Evolutionary conservation across 108 stramenopile genomes (phyloP), one percentile per base, ranked within the genome.

Genomic region (Schizochytrium sp.): DNA sequence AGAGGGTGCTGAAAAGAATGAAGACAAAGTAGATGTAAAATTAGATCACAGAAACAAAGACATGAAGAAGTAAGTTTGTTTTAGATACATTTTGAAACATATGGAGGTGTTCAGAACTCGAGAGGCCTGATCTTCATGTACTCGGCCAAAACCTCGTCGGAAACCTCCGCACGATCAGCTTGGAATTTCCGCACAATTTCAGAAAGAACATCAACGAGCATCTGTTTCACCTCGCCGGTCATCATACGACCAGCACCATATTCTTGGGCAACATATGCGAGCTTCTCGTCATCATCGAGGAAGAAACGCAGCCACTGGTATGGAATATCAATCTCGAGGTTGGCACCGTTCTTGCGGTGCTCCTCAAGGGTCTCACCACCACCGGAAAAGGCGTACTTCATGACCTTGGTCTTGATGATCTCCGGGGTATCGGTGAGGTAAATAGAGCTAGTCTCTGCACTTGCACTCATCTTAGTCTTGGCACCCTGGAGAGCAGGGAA

Each of bases 231-330:
- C 91, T 95, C 96, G 56, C 95, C 95, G 12, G 98, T 99, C 72
- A 96, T 95, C 98, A 97, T 97, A 88, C 89, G 92, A 41, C 99
- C 99, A 17, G 94, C 90, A 4, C 94, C 94, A 89, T 99, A 99
- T 89, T 97, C 95, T 64, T 92, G 72, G 17, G 95, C 97, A 90
- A 99, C 98, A 61, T 91, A 87, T 46, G 89, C 95, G 69, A 98
- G 91, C 90, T 97, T 96, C n/a, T 97, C 96, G 91, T 98, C 99
- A 90, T 98, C 97, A 88, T 99, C 99, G 90, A 98, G 91, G 91
- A 99, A 99, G 94, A 99, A 99, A 50, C 93, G 89, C 72, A 99
- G 91, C 96, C 97, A 99, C 95, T 98, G 97, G 90, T 96, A 98
- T 17, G 96, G 89, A 7, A 99, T 98, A 90, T 99, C 98, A 19